Base-by-base conservation (phyloP, 345 rosid genomes). In the Corymbia maculata region DNA sequence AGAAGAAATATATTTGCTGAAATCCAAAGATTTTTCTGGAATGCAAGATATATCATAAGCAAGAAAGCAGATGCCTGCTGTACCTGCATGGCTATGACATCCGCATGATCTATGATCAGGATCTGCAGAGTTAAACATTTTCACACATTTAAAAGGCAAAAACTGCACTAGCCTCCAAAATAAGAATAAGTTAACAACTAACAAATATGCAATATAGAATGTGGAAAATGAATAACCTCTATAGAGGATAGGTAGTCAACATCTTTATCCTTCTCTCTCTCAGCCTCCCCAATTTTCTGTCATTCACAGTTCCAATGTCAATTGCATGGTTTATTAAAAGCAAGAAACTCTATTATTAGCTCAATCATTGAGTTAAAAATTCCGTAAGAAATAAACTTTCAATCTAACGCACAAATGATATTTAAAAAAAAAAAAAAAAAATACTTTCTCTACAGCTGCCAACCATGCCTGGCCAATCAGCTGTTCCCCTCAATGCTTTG, bases 41-140 rank as follows among this genome's bases (percentile, higher is more conserved):
- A 68, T 30, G 26, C 13, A 22, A 52, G 26, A 86, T 7, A 64
- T 36, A 87, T 32, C 47, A 89, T 44, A 80, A 86, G 86, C 88
- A 93, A 82, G 68, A 85, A 80, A 89, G 85, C 79, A 86, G 86
- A 90, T 79, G 88, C 86, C 87, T 52, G 68, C 13, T 24, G 68
- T 90, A 96, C 99, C 99, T 97, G 99, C 98, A 95, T 93, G 80
- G 97, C 92, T 90, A 97, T 96, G 85, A 97, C 94, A 91, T 97
- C 99, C 26, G 99, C 97, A 90, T 97, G 98, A 92, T 97, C 99
- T 89, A 97, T 92, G 88, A 97, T 91, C 91, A 96, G 94, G 90
- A 97, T 95, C 99, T 97, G 95, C 80, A 70, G 47, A 36, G 47
- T 70, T 32, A 70, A 70, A 70, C 47, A 70, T 70, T 47, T 13